These are phyloP conservation scores for Yamadazyma blattariae DNA, from an alignment of 1,139 yeast genomes.

Conservation along the genomic window DNA sequence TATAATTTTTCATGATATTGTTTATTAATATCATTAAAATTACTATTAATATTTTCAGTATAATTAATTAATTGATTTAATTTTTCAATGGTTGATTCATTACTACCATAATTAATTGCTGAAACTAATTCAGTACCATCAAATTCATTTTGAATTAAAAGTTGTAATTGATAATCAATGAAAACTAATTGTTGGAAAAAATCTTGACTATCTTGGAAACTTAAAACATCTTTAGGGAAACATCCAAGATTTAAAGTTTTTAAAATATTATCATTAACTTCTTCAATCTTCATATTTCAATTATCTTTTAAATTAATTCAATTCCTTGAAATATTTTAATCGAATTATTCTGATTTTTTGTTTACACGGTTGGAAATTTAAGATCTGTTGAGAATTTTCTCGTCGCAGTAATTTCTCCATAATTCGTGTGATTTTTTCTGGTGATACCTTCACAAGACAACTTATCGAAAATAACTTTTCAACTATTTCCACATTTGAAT, in stretches of 20 bases:
- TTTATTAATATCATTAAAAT: constrained; percentile 24
- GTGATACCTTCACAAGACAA: too few relatives aligned
- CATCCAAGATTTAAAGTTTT: constrained; percentile 35
- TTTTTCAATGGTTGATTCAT: constrained; percentile 20
- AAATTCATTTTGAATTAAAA: constrained; percentile 32
- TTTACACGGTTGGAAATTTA: too few relatives aligned
- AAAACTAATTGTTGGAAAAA: constrained; percentile 36
- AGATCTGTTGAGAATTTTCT: too few relatives aligned
- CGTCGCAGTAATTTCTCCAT: too few relatives aligned
- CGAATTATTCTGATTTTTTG: too few relatives aligned
- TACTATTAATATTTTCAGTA: constrained; percentile 26
- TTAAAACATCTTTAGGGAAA: constrained; percentile 35
- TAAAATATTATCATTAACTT: constrained; percentile 9
- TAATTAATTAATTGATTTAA: constrained; percentile 28
- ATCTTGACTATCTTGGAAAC: constrained; percentile 34
- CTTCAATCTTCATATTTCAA: constrained; percentile 14
- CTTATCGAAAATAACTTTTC: too few relatives aligned
- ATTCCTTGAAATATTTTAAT: too few relatives aligned
- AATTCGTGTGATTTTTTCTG: too few relatives aligned
- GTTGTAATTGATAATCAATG: constrained; percentile 40
- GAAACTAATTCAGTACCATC: constrained; percentile 27
- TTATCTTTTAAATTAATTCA: not conserved
- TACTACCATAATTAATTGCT: constrained; percentile 15
- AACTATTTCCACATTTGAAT: too few relatives aligned
- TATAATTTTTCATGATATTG: constrained; percentile 33